These are phyloP conservation scores for Byssothecium circinans DNA, from an alignment of 2,329 filamentous ascomycete species.

Conservation along the genomic window DNA sequence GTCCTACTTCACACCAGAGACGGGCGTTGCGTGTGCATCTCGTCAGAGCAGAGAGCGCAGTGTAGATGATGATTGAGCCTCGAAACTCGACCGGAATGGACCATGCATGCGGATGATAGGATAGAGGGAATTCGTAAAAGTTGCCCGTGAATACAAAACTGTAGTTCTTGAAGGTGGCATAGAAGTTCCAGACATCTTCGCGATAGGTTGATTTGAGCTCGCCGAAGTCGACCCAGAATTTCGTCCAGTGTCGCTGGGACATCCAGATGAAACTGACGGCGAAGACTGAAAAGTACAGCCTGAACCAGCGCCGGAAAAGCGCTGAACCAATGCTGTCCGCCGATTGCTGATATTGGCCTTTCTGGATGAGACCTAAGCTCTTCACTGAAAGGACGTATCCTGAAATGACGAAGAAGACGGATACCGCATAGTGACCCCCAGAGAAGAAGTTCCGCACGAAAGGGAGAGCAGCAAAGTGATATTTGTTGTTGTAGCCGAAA, in stretches of 20 bases:
- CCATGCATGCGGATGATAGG: slow-evolving; percentile 40
- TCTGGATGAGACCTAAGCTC: slow-evolving; percentile 48
- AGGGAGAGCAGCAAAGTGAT: slow-evolving; percentile 44
- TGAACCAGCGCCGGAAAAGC: slow-evolving; percentile 55
- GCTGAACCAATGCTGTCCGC: slow-evolving; percentile 52
- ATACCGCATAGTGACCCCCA: slow-evolving; percentile 54
- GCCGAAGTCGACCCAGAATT: slow-evolving; percentile 46
- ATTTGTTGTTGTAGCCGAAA: slow-evolving; percentile 34
- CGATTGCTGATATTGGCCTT: slow-evolving; percentile 43
- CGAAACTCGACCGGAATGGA: slow-evolving; percentile 46
- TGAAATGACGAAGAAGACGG: slow-evolving; percentile 57
- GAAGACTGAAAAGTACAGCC: slow-evolving; percentile 57
- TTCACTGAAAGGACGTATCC: slow-evolving; percentile 57
- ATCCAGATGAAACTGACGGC: slow-evolving; percentile 58
- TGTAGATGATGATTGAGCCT: slow-evolving; percentile 67
- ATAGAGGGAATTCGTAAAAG: slow-evolving; percentile 57
- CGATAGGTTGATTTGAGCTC: slow-evolving; percentile 52
- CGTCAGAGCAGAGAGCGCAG: slow-evolving; percentile 59
- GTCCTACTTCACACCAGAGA: slow-evolving; percentile 54
- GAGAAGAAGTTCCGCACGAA: slow-evolving; percentile 54
- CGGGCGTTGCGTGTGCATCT: slow-evolving; percentile 58
- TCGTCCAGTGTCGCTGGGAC: slow-evolving; percentile 52
- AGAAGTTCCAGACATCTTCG: slow-evolving; percentile 34
- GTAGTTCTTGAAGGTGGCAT: slow-evolving; percentile 60
- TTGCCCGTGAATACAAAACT: slow-evolving; percentile 66